Percentiles rank a stretch among this genome's conserved stretches.
phyloP scores from a whole-genome alignment of 2,329 filamentous ascomycete genomes.

The Sporothrix protearum region DNA sequence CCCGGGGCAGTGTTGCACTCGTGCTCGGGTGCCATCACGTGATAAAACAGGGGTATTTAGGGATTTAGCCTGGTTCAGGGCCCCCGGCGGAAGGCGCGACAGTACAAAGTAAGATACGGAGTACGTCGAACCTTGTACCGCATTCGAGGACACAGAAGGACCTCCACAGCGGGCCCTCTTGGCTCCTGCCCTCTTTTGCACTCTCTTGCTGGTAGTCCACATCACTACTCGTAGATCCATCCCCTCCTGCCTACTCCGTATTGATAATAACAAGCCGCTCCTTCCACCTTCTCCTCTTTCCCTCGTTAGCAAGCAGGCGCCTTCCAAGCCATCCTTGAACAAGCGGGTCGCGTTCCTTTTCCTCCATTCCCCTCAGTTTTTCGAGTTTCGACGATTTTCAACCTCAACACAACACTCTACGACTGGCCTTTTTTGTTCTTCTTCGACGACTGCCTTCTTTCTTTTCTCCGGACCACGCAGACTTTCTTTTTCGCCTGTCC shows the following conservation, averaged over 20 bases:
- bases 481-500: not conserved
- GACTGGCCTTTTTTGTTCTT: not conserved
- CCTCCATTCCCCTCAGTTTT: not conserved
- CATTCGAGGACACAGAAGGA: not conserved
- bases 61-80: constrained; percentile 1
- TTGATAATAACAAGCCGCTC: not conserved
- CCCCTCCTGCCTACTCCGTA: constrained; percentile 18
- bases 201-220: not conserved
- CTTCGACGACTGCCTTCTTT: not conserved
- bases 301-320: not conserved
- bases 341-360: constrained; percentile 9
- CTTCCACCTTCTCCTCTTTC: constrained; percentile 14
- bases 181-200: not conserved
- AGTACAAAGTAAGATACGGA: too few relatives aligned
- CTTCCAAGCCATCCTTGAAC: not conserved
- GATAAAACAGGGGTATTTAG: not conserved
- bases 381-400: not conserved
- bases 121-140: too few relatives aligned
- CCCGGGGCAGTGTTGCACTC: not conserved
- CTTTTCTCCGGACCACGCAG: not conserved
- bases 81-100: not conserved
- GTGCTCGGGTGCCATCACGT: not conserved
- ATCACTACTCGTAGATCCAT: not conserved
- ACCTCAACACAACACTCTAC: not conserved
- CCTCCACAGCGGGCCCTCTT: not conserved